Evolutionary conservation across 495 filamentous ascomycete genomes (phyloP), one percentile per base, ranked within the genome.

Genomic region (Penicillium paradoxum): DNA sequence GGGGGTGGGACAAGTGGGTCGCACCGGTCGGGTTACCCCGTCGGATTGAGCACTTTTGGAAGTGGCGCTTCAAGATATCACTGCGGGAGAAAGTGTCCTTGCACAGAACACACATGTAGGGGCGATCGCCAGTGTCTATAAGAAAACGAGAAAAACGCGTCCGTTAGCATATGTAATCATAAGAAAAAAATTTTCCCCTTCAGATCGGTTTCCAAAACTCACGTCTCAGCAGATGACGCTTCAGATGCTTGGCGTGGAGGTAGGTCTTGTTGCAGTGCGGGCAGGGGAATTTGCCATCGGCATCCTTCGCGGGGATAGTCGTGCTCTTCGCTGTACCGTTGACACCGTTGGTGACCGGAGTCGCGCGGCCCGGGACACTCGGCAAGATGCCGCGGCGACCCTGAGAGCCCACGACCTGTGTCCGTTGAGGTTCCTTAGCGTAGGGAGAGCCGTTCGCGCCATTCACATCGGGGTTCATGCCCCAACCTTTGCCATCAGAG

Each of bases 11-110:
- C 63, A 98, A 73, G 79, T 98, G 92, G 60, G 84, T 93, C 51
- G 85, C 87, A 50, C 90, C 91, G 19, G 88, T 95, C 22, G 92
- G 92, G 74, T 97, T 97, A 40, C 93, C 93, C 57, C 93, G 84
- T 57, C 93, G 83, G 46, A 96, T 85, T 27, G 92, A 96, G 73
- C 93, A 98, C 73, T 98, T 98, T 67, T 95, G 89, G 69, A 98
- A 98, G 70, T 98, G 93, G 53, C 93, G 87, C 76, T 98, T 98
- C 66, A 98, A 74, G 57, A 98, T 98, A 69, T 98, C 93, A 75
- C 89, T 95, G 65, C 93, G 85, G 22, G 91, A 96, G 73, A 98
- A 98, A n/a, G 89, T 97, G 70, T 98, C 93, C 67, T 91, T 87
- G 76, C 93, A 98, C 38, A 98, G 79, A 54, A 90, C 86, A 74